These are phyloP conservation scores for Mrakia frigida DNA, from an alignment of 768 basidiomycete species.

Conservation along the genomic window DNA sequence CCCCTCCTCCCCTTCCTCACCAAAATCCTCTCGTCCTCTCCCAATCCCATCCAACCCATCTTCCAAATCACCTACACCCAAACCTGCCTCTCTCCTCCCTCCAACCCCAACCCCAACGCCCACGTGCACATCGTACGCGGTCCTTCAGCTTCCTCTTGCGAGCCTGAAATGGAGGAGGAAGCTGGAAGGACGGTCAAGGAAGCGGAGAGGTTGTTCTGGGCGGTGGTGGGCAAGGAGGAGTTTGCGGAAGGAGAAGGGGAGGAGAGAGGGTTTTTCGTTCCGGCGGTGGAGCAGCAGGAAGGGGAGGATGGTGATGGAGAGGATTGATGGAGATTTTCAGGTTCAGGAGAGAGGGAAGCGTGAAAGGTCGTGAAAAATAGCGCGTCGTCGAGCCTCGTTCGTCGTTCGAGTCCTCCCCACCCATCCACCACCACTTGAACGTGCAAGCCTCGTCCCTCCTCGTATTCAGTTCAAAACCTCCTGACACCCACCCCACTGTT, in stretches of 20 bases:
- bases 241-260: conserved; percentile 48
- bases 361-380: too few relatives aligned
- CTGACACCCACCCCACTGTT: conserved; percentile 8
- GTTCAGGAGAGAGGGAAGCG: neutral
- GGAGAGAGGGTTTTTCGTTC: conserved; percentile 48
- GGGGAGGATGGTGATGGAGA: conserved; percentile 5
- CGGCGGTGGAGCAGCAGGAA: conserved; percentile 12
- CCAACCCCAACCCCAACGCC: conserved; percentile 39
- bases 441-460: neutral
- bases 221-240: conserved; percentile 43
- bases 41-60: conserved; percentile 23
- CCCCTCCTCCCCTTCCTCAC: conserved; percentile 43
- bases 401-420: too few relatives aligned
- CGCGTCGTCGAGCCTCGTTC: too few relatives aligned
- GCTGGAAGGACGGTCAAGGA: conserved; percentile 47
- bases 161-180: conserved; percentile 52
- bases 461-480: neutral
- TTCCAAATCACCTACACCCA: conserved; percentile 57
- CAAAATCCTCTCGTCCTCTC: conserved; percentile 16
- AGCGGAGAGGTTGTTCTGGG: conserved; percentile 60
- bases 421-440: neutral
- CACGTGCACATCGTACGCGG: conserved; percentile 38
- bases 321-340: neutral
- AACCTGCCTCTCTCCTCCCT: conserved; percentile 35
- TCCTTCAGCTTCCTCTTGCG: conserved; percentile 40